Evolutionary conservation across 1,139 yeast species (phyloP), one percentile per base, ranked within the genome.

Genomic region (Geotrichum carabidarum): DNA sequence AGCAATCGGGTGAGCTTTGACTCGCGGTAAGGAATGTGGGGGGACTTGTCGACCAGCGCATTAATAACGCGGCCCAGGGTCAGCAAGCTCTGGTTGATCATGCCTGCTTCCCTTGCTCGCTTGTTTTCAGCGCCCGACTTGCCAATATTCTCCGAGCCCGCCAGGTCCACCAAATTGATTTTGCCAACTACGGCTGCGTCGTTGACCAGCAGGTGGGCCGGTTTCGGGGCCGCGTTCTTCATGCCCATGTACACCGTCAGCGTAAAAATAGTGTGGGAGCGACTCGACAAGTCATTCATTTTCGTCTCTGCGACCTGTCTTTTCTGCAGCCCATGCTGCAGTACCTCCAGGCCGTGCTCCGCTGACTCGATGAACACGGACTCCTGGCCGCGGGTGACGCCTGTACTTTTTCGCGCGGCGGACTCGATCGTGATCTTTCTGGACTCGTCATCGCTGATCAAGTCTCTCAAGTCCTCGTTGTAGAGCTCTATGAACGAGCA

Each of bases 31-130:
- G 97, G 96, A 15, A 89, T 79, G 69, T 86, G 94, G 7, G 78
- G 71, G 27, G 81, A 72, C 44, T 76, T 75, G 58, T 80, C 85
- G 1, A 80, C 84, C 48, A 89, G 74, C 0, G 86, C 78, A 64
- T 84, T 88, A 42, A 90, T 89, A 1, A 90, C 96, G 54, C 95
- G 74, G 0, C 96, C 97, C 48, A 90, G 75, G 0, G 96, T 84
- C 41, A 89, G 71, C 56, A 90, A 74, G 58, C 93, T 84, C 68
- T 88, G 94, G 68, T 90, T 90, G 53, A 90, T 90, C 63, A 84
- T 80, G 1, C 95, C 96, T 1, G 96, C 96, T 68, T 88, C 96
- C 60, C 87, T 81, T 0, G 95, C 95, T 34, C 94, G 75, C 64
- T 80, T 83, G 65, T 84, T 82, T 53, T 76, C 80, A 0, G 95